phyloP scores from a whole-genome alignment of 2,329 filamentous ascomycete genomes.

The Lasiodiplodia sp. region DNA sequence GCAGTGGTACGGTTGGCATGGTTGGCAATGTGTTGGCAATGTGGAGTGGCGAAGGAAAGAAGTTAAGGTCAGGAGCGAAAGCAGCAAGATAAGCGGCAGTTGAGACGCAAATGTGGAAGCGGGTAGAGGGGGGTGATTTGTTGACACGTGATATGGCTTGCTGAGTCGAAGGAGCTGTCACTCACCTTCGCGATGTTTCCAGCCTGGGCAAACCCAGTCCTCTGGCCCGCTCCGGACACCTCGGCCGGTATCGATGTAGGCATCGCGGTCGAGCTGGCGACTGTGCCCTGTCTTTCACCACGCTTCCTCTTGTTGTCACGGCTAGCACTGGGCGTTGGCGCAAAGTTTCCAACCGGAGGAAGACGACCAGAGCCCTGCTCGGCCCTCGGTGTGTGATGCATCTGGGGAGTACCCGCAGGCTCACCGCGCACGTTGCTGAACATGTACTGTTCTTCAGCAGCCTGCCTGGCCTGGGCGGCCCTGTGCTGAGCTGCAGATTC shows the following conservation, averaged over 20 bases:
- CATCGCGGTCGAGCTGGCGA: conserved; percentile 49
- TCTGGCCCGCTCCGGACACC: conserved; percentile 34
- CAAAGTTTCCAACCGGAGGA: conserved; percentile 94
- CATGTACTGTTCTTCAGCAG: conserved; percentile 72
- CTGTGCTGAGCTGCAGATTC: conserved; percentile 75
- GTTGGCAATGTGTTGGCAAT: background rate
- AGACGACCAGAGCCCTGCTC: conserved; percentile 58
- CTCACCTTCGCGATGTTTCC: conserved; percentile 43
- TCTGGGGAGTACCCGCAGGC: conserved; percentile 52
- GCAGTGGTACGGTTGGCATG: background rate
- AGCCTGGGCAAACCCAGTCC: conserved; percentile 40
- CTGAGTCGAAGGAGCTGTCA: background rate
- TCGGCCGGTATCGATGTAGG: conserved; percentile 44
- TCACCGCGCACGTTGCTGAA: conserved; percentile 70
- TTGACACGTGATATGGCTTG: background rate
- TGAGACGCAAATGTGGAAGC: background rate
- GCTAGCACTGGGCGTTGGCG: conserved; percentile 79
- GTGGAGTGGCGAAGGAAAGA: background rate
- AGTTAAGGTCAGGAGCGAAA: background rate
- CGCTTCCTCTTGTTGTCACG: conserved; percentile 90
- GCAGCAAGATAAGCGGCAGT: background rate
- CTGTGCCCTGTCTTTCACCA: conserved; percentile 64
- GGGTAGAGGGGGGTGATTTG: background rate
- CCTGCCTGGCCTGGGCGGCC: conserved; percentile 60
- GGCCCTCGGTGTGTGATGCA: conserved; percentile 57